Evolutionary conservation across 192 early-diverging fungal genomes (phyloP), one percentile per base, ranked within the genome.

Genomic region (Gonapodya sp.): DNA sequence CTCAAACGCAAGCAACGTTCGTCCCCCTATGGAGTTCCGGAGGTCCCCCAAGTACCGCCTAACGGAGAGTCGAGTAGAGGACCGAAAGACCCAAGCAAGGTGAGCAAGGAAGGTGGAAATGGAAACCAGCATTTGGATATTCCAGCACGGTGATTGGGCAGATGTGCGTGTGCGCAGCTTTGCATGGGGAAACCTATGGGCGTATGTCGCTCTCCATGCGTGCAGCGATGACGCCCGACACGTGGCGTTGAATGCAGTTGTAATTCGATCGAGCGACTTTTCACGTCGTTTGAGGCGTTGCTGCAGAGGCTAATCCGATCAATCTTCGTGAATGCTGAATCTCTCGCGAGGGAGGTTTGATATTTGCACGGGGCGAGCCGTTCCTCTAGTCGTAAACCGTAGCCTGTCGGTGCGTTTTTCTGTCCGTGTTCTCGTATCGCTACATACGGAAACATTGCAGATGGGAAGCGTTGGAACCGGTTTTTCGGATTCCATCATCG

Each of bases 341-440:
- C 24, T 64, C 46, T 64, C 46, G 46, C 46, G 24, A 64, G 46
- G 46, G 46, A 64, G 46, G 46, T 64, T 64, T 64, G 46, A 24
- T 64, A 64, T 64, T 64, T 64, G 46, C 46, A 64, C 46, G 46
- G 46, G 46, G 46, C 8, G 46, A 64, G 46, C 46, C 46, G 46
- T 64, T 64, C 46, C 46, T 64, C 46, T 64, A 64, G 46, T 64
- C 46, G 46, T 64, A 64, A 64, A 64, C 46, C 46, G 46, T 64
- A 64, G 46, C 46, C 46, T 64, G 46, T 64, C 46, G 46, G 46
- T 64, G 46, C 46, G 46, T 64, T 64, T n/a, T 64, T 24, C 46
- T 64, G 46, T 64, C 46, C 46, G 46, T 64, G 46, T 64, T 64
- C 46, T 64, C 46, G 46, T 64, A 64, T 64, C 8, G 46, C 24